Conservation (phyloP, 2,329 filamentous ascomycete species). For the Pseudogymnoascus sp. region DNA sequence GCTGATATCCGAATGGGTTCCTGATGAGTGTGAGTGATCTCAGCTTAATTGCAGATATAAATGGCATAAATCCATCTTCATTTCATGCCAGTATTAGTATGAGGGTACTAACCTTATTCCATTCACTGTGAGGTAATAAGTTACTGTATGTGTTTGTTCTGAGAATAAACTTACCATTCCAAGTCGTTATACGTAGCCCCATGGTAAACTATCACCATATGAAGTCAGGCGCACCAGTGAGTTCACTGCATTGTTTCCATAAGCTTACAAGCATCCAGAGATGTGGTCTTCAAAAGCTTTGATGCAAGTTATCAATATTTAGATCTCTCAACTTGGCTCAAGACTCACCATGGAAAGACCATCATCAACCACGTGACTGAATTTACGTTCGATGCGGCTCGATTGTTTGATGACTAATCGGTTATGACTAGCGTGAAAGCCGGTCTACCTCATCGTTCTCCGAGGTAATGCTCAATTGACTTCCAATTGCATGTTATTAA, state of each 20-base stretch:
- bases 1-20: constrained; percentile 76
- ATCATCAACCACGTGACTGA: not conserved
- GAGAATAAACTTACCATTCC: constrained; percentile 56
- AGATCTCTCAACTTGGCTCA: not conserved
- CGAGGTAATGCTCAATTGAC: not conserved
- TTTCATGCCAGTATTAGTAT: not conserved
- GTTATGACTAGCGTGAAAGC: constrained; percentile 7
- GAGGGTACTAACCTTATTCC: constrained; percentile 54
- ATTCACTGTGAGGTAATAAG: constrained; percentile 48
- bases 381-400: not conserved
- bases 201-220: constrained; percentile 34
- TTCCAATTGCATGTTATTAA: constrained; percentile 10
- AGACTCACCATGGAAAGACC: not conserved
- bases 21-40: constrained; percentile 33
- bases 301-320: not conserved
- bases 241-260: not conserved
- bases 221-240: not conserved
- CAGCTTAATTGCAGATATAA: not conserved
- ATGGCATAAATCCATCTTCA: not conserved
- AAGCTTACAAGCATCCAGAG: not conserved
- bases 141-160: constrained; percentile 14
- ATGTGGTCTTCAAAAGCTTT: not conserved
- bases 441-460: constrained; percentile 4
- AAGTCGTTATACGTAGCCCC: constrained; percentile 73
- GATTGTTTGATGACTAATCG: not conserved